Percentiles rank a stretch among this genome's conserved stretches.
phyloP scores from a whole-genome alignment of 2,329 filamentous ascomycete species.

The Arthrobotrys musiformis region DNA sequence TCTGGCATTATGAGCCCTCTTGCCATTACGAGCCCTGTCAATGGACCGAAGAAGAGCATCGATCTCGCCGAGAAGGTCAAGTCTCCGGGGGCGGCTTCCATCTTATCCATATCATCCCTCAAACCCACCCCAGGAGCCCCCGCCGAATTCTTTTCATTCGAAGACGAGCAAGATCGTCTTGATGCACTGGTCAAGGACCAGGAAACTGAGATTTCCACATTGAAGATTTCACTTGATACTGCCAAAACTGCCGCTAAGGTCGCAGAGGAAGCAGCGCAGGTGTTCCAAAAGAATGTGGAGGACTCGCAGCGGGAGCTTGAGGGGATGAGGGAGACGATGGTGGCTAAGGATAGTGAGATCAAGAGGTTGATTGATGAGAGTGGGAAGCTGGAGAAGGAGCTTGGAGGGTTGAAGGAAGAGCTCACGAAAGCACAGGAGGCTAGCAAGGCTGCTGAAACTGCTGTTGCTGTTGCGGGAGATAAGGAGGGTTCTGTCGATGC shows the following conservation, averaged over 20 bases:
- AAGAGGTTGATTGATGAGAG: constrained; percentile 63
- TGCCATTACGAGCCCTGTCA: constrained; percentile 53
- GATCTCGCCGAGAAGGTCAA: constrained; percentile 60
- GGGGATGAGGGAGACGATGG: constrained; percentile 67
- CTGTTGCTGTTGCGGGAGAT: constrained; percentile 15
- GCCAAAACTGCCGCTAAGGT: constrained; percentile 77
- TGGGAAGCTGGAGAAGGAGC: constrained; percentile 60
- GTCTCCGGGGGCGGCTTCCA: constrained; percentile 58
- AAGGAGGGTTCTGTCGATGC: constrained; percentile 21
- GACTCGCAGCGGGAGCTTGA: constrained; percentile 74
- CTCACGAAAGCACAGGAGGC: constrained; percentile 62
- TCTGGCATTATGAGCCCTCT: constrained; percentile 29
- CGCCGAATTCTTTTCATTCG: constrained; percentile 91
- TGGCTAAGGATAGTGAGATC: constrained; percentile 66
- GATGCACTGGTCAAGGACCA: constrained; percentile 78
- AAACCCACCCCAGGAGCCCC: constrained; percentile 61
- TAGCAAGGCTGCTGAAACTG: constrained; percentile 49
- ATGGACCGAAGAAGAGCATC: constrained; percentile 60
- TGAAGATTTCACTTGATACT: constrained; percentile 75
- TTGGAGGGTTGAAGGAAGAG: constrained; percentile 64
- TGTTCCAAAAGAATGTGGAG: constrained; percentile 73
- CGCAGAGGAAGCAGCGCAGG: constrained; percentile 76
- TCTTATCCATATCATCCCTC: constrained; percentile 63
- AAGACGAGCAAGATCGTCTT: constrained; percentile 84
- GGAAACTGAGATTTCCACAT: constrained; percentile 74